These are phyloP conservation scores for Cystobasidium sp. DNA, from an alignment of 1,284 basidiomycete genomes.

Conservation along the genomic window DNA sequence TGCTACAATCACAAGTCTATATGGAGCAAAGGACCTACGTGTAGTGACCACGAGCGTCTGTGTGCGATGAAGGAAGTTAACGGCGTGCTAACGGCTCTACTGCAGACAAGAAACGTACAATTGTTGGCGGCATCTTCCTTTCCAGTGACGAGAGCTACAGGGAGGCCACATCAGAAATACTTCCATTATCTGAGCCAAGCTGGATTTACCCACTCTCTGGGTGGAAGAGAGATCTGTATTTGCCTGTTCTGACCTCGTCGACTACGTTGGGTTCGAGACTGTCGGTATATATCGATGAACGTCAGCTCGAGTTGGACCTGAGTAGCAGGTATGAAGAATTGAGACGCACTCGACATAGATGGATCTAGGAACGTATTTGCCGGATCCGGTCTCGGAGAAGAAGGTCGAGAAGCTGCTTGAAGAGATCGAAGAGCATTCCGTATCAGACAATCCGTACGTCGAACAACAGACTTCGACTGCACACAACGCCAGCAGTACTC, in stretches of 20 bases:
- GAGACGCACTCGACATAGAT: conserved; percentile 70
- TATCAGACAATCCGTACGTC: background rate
- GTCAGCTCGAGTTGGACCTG: background rate
- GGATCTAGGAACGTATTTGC: conserved; percentile 96
- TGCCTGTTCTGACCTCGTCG: conserved; percentile 85
- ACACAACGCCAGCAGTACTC: background rate
- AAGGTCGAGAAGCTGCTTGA: conserved; percentile 88
- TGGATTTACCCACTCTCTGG: conserved; percentile 70
- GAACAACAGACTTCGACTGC: no score
- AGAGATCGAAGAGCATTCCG: conserved; percentile 67
- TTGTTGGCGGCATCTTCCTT: conserved; percentile 99
- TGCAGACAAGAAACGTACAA: conserved; percentile 64
- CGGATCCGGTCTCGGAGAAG: conserved; percentile 87
- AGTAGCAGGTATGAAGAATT: conserved; percentile 40
- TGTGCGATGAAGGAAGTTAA: background rate
- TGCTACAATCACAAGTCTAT: background rate
- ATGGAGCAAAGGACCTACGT: conserved; percentile 21
- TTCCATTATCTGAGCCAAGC: background rate
- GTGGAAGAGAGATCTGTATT: conserved; percentile 94
- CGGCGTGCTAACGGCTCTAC: no score
- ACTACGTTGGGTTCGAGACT: conserved; percentile 57
- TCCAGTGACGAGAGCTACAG: conserved; percentile 81
- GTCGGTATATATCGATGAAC: background rate
- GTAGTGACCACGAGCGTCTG: conserved; percentile 89
- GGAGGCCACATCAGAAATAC: background rate